Base-by-base conservation (phyloP, 768 basidiomycete genomes). In the Termitomyces heimii region DNA sequence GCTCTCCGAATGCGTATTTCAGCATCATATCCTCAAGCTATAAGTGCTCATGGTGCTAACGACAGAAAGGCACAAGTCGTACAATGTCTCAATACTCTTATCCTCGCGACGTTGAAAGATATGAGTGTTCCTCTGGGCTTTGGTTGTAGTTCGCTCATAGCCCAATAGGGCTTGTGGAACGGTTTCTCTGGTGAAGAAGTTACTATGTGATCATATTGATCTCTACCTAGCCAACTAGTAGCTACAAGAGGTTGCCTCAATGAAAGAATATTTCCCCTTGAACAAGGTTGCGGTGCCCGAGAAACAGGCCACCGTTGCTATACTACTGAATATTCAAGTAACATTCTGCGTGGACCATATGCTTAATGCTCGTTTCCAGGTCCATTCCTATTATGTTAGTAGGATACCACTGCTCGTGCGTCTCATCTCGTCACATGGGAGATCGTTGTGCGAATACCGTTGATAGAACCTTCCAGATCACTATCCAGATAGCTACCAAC, bases 211-310 rank as follows among this genome's bases (percentile, higher is more conserved):
- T 1, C 10, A 31, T 31, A 31, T 4, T 31, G 31, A 31, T 31
- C 7, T 31, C 31, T 31, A 31, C 29, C 7, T 29, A 3, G 29
- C 29, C 29, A 7, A 29, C 7, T 29, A 3, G 7, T 29, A 29
- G 29, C 7, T 3, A 7, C 29, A 31, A 14, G 35, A 73, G 53
- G 54, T 77, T 49, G 62, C 63, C 42, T 65, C 63, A 2, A 67
- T 70, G 40, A 77, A 81, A 67, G 68, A 69, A 51, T 72, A 77
- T 66, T 80, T 79, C 64, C 58, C 64, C 14, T 70, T 67, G 29
- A 70, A 80, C 69, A 71, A 72, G 55, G 68, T 77, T 37, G 62
- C 53, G n/a, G 43, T 68, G 6, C 55, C 60, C 44, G 54, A 63
- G 13, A 57, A 53, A 18, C 24, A 56, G 34, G 28, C 32, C 22